These are phyloP conservation scores for Fraxinus albicans DNA, from an alignment of 305 asterid species.

Conservation along the genomic window DNA sequence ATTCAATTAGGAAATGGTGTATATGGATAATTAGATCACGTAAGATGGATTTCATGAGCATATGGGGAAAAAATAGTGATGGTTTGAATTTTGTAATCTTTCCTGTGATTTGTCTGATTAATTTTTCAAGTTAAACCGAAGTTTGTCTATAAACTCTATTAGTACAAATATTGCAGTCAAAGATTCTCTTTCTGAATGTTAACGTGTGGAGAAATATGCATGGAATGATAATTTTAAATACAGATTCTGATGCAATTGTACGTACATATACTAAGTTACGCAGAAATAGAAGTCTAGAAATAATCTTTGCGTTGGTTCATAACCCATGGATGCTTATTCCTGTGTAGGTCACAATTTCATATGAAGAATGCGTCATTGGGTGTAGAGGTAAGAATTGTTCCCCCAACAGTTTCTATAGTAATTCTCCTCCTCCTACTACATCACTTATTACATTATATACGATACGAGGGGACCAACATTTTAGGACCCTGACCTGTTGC, in stretches of 20 bases:
- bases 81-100: conserved; percentile 8
- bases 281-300: too few relatives aligned
- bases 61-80: background rate
- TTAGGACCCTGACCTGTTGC: too few relatives aligned
- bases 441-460: background rate
- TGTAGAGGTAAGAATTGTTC: conserved; percentile 41
- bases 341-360: conserved; percentile 43
- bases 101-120: background rate
- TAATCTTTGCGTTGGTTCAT: conserved; percentile 11
- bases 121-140: background rate
- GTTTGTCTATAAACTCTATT: background rate
- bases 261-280: background rate
- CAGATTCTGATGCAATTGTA: background rate
- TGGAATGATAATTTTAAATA: background rate
- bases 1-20: background rate
- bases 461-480: background rate
- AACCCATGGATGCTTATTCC: conserved; percentile 6
- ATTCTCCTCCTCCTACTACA: background rate
- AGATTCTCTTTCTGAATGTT: conserved; percentile 2
- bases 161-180: background rate
- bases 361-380: conserved; percentile 30
- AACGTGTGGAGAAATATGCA: background rate
- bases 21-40: background rate
- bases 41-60: conserved; percentile 1
- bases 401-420: conserved; percentile 8